Conservation (phyloP, 495 filamentous ascomycete genomes). For the Astrocystis sublimbata region DNA sequence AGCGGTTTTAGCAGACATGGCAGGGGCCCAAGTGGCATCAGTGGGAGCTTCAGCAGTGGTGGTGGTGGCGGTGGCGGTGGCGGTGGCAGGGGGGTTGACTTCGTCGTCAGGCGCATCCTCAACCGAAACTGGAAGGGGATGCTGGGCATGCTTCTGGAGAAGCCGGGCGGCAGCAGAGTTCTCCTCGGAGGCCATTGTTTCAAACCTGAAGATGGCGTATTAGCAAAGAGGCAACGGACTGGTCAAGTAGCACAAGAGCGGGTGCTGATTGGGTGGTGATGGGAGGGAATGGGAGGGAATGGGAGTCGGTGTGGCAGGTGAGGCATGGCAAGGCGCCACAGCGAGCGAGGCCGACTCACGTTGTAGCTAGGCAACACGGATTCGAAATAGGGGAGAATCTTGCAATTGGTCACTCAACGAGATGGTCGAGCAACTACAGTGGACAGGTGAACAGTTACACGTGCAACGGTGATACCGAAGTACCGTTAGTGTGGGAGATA, state of each 20-base stretch:
- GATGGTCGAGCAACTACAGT: constrained; percentile 19
- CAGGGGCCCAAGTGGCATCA: constrained; percentile 41
- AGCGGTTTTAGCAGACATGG: constrained; percentile 57
- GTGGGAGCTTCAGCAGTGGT: too few relatives aligned
- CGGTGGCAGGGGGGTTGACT: constrained; percentile 44
- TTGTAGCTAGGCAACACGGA: not conserved
- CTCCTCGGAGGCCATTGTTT: constrained; percentile 40
- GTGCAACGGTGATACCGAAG: constrained; percentile 31
- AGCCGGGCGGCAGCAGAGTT: constrained; percentile 71
- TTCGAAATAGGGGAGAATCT: constrained; percentile 7
- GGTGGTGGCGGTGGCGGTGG: too few relatives aligned
- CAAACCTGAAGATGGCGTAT: constrained; percentile 8
- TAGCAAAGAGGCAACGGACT: constrained; percentile 6
- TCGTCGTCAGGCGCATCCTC: constrained; percentile 83
- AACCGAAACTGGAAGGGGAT: constrained; percentile 66
- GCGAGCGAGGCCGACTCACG: not conserved
- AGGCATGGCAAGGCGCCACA: not conserved
- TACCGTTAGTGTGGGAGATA: constrained; percentile 30
- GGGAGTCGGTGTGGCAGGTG: not conserved
- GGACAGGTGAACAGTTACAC: constrained; percentile 31
- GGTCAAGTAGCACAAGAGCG: not conserved
- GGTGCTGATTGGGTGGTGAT: not conserved
- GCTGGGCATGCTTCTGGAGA: constrained; percentile 72
- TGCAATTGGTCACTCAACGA: constrained; percentile 21
- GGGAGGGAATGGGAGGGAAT: too few relatives aligned